These are phyloP conservation scores for Madurella mycetomatis DNA, from an alignment of 2,329 filamentous ascomycete species.

Conservation along the genomic window DNA sequence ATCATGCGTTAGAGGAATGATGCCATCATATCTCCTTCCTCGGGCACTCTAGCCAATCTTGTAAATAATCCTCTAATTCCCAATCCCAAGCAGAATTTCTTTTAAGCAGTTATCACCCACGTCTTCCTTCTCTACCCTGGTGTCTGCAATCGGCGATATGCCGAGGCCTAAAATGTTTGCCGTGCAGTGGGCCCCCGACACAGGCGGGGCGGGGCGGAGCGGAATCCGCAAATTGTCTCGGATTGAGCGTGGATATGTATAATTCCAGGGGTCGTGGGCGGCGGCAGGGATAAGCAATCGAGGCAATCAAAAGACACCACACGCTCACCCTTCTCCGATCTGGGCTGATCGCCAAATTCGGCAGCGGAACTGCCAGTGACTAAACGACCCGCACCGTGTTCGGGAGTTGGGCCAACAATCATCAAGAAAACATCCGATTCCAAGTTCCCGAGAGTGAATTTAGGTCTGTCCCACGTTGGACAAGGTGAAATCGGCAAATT, in stretches of 20 bases:
- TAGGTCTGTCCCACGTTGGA: background rate
- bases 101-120: background rate
- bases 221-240: too few species aligned
- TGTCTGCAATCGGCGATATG: too few species aligned
- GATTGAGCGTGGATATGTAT: background rate
- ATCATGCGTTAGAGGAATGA: constrained; percentile 6
- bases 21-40: background rate
- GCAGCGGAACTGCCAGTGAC: background rate
- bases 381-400: background rate
- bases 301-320: background rate
- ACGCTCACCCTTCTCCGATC: background rate
- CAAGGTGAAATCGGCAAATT: background rate
- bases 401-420: too few species aligned
- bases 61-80: constrained; percentile 13
- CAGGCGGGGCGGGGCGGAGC: too few species aligned
- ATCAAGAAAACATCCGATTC: too few species aligned
- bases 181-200: too few species aligned
- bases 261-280: constrained; percentile 1
- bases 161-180: too few species aligned
- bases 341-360: background rate
- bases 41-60: background rate
- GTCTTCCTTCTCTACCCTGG: background rate
- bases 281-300: too few species aligned
- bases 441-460: background rate
- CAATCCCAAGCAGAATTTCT: constrained; percentile 2